Evolutionary conservation across 208 protist species (phyloP), one percentile per base, ranked within the genome.

Genomic region (Novymonas esmeraldas): DNA sequence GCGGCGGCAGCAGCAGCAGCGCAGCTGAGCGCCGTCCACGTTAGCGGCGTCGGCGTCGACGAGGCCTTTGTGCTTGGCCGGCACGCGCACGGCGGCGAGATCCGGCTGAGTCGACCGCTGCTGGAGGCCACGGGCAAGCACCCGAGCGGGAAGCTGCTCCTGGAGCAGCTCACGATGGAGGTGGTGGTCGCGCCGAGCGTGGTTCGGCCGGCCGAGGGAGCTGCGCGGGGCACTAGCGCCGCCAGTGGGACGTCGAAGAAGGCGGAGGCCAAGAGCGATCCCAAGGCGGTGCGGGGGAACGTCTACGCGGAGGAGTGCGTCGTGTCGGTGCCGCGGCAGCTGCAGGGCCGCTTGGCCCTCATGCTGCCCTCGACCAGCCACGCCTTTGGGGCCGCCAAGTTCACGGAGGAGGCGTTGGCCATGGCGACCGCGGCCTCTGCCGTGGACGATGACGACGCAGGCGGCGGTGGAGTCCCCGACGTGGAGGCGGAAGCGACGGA

Each of bases 1-100:
- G 20, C 18, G 22, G 38, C 1, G 64, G 51, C 24, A 64, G 39
- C 55, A 4, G 42, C 31, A 44, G 61, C 50, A 13, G 31, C 39
- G 1, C 11, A 50, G 18, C 45, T 57, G 16, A 58, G 34, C 1
- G 49, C 36, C 1, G 60, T 88, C 10, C 70, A 90, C 36, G 64
- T 94, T 18, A 76, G 41, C 48, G 85, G 89, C 39, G 66, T 79
- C 14, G 89, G 84, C 6, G 71, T 95, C 29, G 74, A 88, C 4
- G 77, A 83, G 46, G 56, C 88, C 22, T 61, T 78, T 20, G 50
- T 72, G n/a, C 59, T 93, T 2, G 85, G 72, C 24, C 62, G 46
- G 24, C 72, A 73, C 57, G 69, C 85, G 4, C 60, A 79, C 49
- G 83, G 83, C 55, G 88, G 88, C 28, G 85, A 94, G 46, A 79